phyloP scores from a whole-genome alignment of 306 rosid genomes.

The Citrullus mucosospermus region DNA sequence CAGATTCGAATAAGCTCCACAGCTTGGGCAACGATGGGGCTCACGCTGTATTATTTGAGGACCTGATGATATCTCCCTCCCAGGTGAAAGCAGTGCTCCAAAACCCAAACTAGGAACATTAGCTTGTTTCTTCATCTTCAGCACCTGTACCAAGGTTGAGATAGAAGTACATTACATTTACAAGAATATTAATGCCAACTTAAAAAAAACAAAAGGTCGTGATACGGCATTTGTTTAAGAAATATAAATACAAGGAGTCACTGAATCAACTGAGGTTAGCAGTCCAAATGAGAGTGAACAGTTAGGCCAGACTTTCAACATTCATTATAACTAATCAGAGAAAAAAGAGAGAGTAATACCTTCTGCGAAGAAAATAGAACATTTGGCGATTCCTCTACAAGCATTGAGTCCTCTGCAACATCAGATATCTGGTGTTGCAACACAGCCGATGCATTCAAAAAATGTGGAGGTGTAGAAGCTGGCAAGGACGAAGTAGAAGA shows the following conservation, averaged over 20 bases:
- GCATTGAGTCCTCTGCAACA: slow-evolving; percentile 26
- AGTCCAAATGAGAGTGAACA: neutral
- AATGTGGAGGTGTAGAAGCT: slow-evolving; percentile 39
- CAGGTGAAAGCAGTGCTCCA: slow-evolving; percentile 92
- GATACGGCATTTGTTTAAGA: neutral
- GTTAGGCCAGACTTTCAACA: neutral
- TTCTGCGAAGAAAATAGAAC: slow-evolving; percentile 83
- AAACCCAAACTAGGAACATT: slow-evolving; percentile 95
- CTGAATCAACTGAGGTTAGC: neutral
- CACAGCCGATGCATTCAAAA: slow-evolving; percentile 43
- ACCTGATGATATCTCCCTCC: slow-evolving; percentile 67
- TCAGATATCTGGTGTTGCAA: slow-evolving; percentile 50
- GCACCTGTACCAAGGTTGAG: slow-evolving; percentile 31
- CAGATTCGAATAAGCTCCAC: slow-evolving; percentile 88
- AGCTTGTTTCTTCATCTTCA: slow-evolving; percentile 80
- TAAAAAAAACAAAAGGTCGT: neutral
- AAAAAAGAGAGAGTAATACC: slow-evolving; percentile 27
- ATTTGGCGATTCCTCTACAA: slow-evolving; percentile 48
- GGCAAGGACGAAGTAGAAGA: slow-evolving; percentile 53
- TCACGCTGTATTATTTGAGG: slow-evolving; percentile 82
- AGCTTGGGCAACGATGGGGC: slow-evolving; percentile 87
- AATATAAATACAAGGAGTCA: neutral
- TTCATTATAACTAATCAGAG: neutral
- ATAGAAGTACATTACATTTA: neutral
- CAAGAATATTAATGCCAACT: neutral